These are phyloP conservation scores for Parasitella parasitica DNA, from an alignment of 371 early-diverging fungal species.

Conservation along the genomic window DNA sequence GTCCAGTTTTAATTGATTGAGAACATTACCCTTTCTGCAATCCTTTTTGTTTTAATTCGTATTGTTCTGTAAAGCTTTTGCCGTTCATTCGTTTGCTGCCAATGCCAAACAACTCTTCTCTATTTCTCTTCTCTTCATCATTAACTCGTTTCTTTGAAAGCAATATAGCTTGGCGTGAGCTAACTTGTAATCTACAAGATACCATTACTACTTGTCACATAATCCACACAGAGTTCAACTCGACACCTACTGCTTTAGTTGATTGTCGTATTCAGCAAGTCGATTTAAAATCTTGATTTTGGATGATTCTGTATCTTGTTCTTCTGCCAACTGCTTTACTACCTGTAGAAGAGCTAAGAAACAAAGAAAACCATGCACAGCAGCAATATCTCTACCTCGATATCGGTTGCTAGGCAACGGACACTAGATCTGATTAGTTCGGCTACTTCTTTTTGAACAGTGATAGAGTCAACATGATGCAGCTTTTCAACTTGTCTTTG, in stretches of 20 bases:
- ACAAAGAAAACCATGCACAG: not conserved
- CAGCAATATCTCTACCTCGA: slow-evolving; percentile 20
- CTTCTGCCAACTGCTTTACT: slow-evolving; percentile 55
- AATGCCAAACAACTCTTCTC: slow-evolving; percentile 56
- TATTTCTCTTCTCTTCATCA: slow-evolving; percentile 50
- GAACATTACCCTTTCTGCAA: slow-evolving; percentile 33
- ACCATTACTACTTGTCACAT: not conserved
- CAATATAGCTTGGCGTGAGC: slow-evolving; percentile 57
- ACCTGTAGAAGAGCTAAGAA: slow-evolving; percentile 28
- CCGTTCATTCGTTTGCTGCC: slow-evolving; percentile 27
- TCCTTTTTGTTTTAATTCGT: slow-evolving; percentile 36
- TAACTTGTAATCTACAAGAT: slow-evolving; percentile 46
- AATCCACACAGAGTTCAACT: not conserved
- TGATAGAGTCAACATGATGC: slow-evolving; percentile 28
- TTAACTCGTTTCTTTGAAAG: slow-evolving; percentile 60
- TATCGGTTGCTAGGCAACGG: slow-evolving; percentile 29
- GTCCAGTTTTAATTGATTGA: not conserved
- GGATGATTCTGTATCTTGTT: slow-evolving; percentile 58
- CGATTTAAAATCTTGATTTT: slow-evolving; percentile 43
- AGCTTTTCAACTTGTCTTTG: slow-evolving; percentile 39
- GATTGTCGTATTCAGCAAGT: slow-evolving; percentile 58
- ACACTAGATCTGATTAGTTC: slow-evolving; percentile 26
- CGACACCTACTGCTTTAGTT: slow-evolving; percentile 54
- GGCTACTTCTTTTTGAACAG: slow-evolving; percentile 34
- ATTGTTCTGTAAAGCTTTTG: slow-evolving; percentile 40